Base-by-base conservation (phyloP, 768 basidiomycete genomes). In the Rhodotorula taiwanensis region DNA sequence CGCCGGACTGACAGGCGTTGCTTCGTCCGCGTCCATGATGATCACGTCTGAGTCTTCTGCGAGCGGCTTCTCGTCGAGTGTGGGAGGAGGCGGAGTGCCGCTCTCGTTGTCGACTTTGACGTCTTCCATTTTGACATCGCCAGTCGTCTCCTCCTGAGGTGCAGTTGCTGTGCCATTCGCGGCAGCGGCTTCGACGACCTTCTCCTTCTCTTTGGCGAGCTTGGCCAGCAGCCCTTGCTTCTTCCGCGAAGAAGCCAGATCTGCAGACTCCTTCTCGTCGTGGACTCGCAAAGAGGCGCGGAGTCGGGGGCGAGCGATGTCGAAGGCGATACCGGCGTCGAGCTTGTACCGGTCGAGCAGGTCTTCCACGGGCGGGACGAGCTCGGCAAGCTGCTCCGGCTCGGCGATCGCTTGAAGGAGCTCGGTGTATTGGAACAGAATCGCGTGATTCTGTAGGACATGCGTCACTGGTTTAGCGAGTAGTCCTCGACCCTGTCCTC, bases 401-500 rank as follows among this genome's bases (percentile, higher is more conserved):
- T 82, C 73, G 77, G 16, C 86, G 84, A 25, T 86, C 83, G 18
- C 84, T 5, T 28, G 85, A 57, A 99, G 80, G 60, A 97, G 81
- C 64, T 95, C 93, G 60, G 92, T 76, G 75, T 91, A 95, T 79
- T 98, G 95, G 55, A 92, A 79, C 47, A 98, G 79, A 33, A 94
- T 88, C 7, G 88, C 91, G 67, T 97, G 92, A 13, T 85, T 89
- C 92, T 95, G 76, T 47, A 47, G 8, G 45, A 53, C 10, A 16
- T n/a, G n/a, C n/a, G n/a, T 18, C 15, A 34, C 25, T 8, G 71
- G n/a, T 72, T 61, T 72, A 48, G 33, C 60, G 42, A 15, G 16
- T 23, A 21, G 20, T 41, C 14, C 20, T 8, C n/a, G n/a, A n/a
- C n/a, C n/a, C n/a, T n/a, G n/a, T n/a, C n/a, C n/a, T n/a, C n/a